Conservation (phyloP, 2,329 filamentous ascomycete species). For the Stachybotrys echinatus region DNA sequence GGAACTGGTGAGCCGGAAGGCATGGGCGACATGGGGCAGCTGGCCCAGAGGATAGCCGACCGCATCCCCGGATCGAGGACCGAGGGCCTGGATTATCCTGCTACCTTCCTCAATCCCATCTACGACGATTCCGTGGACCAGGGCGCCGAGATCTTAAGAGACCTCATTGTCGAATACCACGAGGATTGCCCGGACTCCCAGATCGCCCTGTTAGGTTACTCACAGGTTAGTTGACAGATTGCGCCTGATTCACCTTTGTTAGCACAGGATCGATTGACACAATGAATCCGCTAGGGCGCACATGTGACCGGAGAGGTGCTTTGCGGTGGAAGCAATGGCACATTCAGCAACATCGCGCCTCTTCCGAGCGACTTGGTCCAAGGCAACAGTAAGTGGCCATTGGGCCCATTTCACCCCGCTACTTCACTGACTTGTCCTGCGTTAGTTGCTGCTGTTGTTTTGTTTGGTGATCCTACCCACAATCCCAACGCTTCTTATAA, state of each 20-base stretch:
- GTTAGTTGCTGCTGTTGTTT: constrained; percentile 32
- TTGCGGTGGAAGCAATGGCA: constrained; percentile 26
- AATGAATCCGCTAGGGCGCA: constrained; percentile 23
- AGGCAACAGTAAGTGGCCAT: constrained; percentile 23
- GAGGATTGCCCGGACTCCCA: constrained; percentile 30
- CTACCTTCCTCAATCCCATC: constrained; percentile 20
- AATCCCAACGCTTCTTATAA: constrained; percentile 28
- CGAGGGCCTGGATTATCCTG: constrained; percentile 32
- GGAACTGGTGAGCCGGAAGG: constrained; percentile 30
- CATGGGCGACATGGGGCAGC: constrained; percentile 23
- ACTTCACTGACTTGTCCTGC: neutral
- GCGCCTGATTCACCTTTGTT: neutral
- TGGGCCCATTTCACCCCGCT: neutral
- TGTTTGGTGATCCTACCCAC: constrained; percentile 37
- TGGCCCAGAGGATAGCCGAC: constrained; percentile 25
- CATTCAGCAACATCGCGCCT: constrained; percentile 19
- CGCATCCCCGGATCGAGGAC: constrained; percentile 27
- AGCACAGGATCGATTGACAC: neutral
- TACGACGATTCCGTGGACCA: constrained; percentile 29
- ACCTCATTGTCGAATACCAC: constrained; percentile 24
- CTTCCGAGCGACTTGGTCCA: constrained; percentile 21
- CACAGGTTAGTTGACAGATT: constrained; percentile 23
- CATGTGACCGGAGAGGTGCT: constrained; percentile 31
- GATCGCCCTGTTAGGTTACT: constrained; percentile 35
- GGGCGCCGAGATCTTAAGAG: constrained; percentile 24